Conservation (phyloP, 306 rosid species). For the Vigna mungo region DNA sequence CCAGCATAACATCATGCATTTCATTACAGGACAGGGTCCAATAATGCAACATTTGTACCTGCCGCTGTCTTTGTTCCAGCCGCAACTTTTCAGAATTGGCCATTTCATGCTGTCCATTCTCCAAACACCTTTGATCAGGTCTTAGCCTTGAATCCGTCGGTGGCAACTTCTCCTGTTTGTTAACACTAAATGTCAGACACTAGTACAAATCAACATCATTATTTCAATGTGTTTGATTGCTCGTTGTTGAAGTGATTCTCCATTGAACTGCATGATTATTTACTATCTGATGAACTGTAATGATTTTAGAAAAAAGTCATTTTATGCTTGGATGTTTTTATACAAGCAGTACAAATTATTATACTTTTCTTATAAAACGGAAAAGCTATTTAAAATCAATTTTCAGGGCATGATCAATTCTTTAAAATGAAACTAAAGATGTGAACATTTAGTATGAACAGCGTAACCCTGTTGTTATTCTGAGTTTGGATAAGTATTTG, state of each 20-base stretch:
- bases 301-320: neutral
- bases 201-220: neutral
- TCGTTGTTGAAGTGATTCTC: no score
- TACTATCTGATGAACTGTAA: no score
- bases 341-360: neutral
- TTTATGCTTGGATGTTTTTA: neutral
- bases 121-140: constrained; percentile 93
- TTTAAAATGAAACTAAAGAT: neutral
- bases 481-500: no score
- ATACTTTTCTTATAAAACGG: no score
- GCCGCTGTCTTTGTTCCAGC: constrained; percentile 89
- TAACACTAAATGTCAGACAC: constrained; percentile 37
- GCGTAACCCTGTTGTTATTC: no score
- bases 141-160: constrained; percentile 98
- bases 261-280: no score
- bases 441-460: neutral
- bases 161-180: constrained; percentile 83
- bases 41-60: constrained; percentile 55
- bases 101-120: constrained; percentile 83
- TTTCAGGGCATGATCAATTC: neutral
- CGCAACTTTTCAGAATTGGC: constrained; percentile 87
- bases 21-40: constrained; percentile 4
- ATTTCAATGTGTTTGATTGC: no score
- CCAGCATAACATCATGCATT: constrained; percentile 17
- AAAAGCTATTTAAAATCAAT: no score